phyloP scores from a whole-genome alignment of 306 rosid genomes.

The Cercis canadensis region DNA sequence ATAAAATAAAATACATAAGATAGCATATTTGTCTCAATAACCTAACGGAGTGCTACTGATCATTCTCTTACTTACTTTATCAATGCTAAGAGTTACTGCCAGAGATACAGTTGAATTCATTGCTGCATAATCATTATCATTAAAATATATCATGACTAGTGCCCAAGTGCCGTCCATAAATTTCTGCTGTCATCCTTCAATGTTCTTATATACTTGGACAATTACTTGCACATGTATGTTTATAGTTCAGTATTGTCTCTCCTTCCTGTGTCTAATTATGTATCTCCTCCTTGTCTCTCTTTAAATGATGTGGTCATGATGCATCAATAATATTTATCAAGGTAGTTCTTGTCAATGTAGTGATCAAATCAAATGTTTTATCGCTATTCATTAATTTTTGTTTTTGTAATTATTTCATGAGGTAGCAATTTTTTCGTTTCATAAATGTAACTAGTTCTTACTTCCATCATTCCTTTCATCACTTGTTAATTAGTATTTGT shows the following conservation, averaged over 20 bases:
- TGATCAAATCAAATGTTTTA: constrained; percentile 6
- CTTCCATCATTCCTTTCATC: background rate
- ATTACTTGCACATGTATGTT: constrained; percentile 9
- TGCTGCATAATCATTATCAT: constrained; percentile 18
- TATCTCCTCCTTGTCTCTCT: constrained; percentile 16
- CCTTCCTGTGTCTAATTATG: constrained; percentile 4
- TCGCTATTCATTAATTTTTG: constrained; percentile 18
- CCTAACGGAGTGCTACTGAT: constrained; percentile 1
- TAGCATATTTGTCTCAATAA: constrained; percentile 24
- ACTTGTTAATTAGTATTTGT: constrained; percentile 32
- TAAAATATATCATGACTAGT: constrained; percentile 20
- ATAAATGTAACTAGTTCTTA: constrained; percentile 12
- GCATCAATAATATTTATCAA: constrained; percentile 12
- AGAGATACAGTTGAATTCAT: background rate
- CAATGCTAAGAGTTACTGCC: constrained; percentile 1
- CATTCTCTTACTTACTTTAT: constrained; percentile 23
- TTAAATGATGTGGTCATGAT: constrained; percentile 13
- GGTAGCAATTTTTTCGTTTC: constrained; percentile 29
- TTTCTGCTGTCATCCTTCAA: constrained; percentile 5
- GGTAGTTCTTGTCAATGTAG: background rate
- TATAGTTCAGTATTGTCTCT: constrained; percentile 14
- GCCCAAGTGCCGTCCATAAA: constrained; percentile 2
- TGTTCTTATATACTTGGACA: constrained; percentile 14
- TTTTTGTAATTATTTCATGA: background rate
- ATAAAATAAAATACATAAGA: background rate